Conservation (phyloP, 257 asterid genomes). For the Solanum corneliomulleri region DNA sequence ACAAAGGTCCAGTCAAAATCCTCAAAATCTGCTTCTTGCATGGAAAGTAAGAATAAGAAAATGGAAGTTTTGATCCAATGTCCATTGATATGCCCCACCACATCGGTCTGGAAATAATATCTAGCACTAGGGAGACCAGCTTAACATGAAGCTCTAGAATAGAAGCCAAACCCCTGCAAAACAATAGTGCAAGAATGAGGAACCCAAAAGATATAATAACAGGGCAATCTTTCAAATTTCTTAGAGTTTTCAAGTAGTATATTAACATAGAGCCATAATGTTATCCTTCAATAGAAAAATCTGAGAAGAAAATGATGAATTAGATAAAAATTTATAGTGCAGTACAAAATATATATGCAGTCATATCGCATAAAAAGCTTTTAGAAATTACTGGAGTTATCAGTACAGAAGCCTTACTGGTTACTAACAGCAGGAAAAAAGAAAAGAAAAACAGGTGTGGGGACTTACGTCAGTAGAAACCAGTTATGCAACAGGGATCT, state of each 20-base stretch:
- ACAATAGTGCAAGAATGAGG: conserved; percentile 21
- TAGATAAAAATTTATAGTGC: not conserved
- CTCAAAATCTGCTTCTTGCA: conserved; percentile 28
- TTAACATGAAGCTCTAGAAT: conserved; percentile 49
- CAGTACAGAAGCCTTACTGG: not conserved
- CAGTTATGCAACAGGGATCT: conserved; percentile 62
- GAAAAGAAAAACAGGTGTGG: not conserved
- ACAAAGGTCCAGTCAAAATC: conserved; percentile 49
- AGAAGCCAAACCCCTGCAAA: conserved; percentile 78
- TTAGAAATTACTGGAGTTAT: not conserved
- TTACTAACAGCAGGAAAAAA: not conserved
- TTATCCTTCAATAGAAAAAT: not conserved
- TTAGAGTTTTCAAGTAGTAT: not conserved
- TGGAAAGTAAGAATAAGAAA: conserved; percentile 64
- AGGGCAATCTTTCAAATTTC: not conserved
- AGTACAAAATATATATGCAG: not conserved
- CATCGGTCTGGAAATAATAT: conserved; percentile 63
- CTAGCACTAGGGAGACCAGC: conserved; percentile 41
- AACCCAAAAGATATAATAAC: not conserved
- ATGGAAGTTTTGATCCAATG: conserved; percentile 49
- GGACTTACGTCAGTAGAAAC: conserved; percentile 60
- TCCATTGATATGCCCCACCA: conserved; percentile 75
- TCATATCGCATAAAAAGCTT: not conserved
- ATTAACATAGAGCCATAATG: not conserved
- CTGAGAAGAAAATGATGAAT: not conserved